Base-by-base conservation (phyloP, 371 early-diverging fungal genomes). In the Syncephalis plumigaleata region DNA sequence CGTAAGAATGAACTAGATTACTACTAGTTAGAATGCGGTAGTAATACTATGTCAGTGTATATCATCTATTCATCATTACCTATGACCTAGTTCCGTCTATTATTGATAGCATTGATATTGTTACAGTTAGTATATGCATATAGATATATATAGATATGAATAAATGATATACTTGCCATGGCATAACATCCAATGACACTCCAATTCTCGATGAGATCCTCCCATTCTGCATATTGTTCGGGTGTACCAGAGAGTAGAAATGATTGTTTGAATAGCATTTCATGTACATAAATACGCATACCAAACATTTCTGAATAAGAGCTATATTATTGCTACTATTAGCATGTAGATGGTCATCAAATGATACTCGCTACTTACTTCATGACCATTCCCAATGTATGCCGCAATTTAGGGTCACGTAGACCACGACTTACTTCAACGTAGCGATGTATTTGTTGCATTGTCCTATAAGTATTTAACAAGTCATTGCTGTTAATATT, bases 161-260 rank as follows among this genome's bases (percentile, higher is more conserved):
- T 11, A 22, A 11, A 37, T 20, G 13, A 44, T 45, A 8, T 7
- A 38, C 44, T 45, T 69, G 72, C 76, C 79, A 81, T 78, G 16
- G 79, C 77, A 55, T 77, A 81, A 44, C 81, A 71, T 26, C 81
- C 81, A 53, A 74, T 51, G 9, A 76, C 60, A 22, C 66, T 55
- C 54, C 64, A 71, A 27, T 67, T 63, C 16, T 63, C 59, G 8
- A 75, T 59, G 26, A 65, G 62, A 36, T 64, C 67, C 23, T 71
- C 52, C 68, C 77, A 74, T 20, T 65, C 54, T 1, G 57, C 65
- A 38, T 65, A 59, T 45, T 81, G 82, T 39, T 71, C 74, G 2
- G 67, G 53, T 5, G 56, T 70, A 22, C 76, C 76, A 27, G 79
- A 67, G 59, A 81, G 65, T 26, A 53, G 51, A 42, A 81, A 45